Base-by-base conservation (phyloP, 2,329 filamentous ascomycete species). In the Xylaria sp. region DNA sequence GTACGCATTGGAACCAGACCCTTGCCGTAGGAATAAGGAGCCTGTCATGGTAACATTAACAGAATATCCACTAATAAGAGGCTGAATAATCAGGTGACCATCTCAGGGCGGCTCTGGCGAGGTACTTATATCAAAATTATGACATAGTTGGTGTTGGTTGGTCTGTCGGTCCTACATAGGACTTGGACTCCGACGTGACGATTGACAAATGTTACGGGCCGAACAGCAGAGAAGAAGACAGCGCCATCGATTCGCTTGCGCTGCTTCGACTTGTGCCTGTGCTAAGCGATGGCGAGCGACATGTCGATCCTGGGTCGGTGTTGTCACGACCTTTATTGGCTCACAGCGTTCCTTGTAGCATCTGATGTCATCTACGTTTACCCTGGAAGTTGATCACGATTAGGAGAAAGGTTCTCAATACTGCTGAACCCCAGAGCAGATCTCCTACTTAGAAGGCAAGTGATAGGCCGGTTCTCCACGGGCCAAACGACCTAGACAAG, bases 241-340 rank as follows among this genome's bases (percentile, higher is more conserved):
- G 39, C 37, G n/a, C n/a, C 39, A 20, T 60, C 23, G 23, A 31
- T 23, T 61, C 31, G 50, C 39, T 61, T 61, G 41, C 12, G 41
- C 28, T 15, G 50, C 25, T 65, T 68, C 25, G 13, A 34, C 4
- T 34, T 50, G 10, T 57, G 25, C 57, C 63, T 59, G 23, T 48
- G 25, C 41, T 69, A 69, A 66, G 58, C 63, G 63, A 63, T n/a
- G 41, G 37, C 63, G 48, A 23, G 52, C 58, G 52, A 39, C 15
- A 20, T 31, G 13, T 58, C 44, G 44, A 54, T 56, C 37, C 50
- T 31, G 3, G 20, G 37, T 54, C 9, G 12, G 7, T 46, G 31
- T 37, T 52, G 55, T 23, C 34, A 52, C 20, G 39, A 28, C 28
- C 31, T 56, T 23, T 18, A 55, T 60, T 54, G 25, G 20, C 51